Conservation (phyloP, 139 green algal genomes). For the Volvox reticuliferus region DNA sequence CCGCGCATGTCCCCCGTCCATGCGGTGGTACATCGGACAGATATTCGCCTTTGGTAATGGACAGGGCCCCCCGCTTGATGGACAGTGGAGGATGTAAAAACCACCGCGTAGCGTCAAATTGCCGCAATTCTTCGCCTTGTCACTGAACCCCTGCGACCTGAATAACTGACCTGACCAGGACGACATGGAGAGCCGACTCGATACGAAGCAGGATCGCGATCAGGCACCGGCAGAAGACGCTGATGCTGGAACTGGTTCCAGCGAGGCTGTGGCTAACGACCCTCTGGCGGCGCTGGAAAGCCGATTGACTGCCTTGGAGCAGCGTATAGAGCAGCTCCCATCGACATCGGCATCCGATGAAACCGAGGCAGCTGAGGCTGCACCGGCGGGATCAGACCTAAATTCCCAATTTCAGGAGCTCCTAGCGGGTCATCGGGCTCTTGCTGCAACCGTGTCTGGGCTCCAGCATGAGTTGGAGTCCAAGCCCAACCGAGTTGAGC, state of each 20-base stretch:
- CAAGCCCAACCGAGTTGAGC: conserved; percentile 36
- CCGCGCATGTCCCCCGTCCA: too few species aligned
- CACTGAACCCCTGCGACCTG: too few species aligned
- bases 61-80: too few species aligned
- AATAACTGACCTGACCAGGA: background rate
- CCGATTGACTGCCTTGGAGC: conserved; percentile 15
- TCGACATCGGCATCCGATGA: background rate
- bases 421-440: conserved; percentile 1
- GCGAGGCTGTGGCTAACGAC: background rate
- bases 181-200: conserved; percentile 14
- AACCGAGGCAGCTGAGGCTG: background rate
- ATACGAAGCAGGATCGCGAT: conserved; percentile 19
- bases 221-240: background rate
- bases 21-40: too few species aligned
- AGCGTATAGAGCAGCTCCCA: background rate
- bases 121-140: too few species aligned
- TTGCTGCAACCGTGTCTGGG: conserved; percentile 20
- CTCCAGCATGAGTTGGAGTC: conserved; percentile 38
- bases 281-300: background rate
- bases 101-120: too few species aligned
- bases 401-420: conserved; percentile 35
- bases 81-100: too few species aligned
- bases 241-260: background rate
- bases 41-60: too few species aligned
- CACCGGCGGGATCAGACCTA: background rate